Base-by-base conservation (phyloP, 371 early-diverging fungal genomes). In the Mucor indicus region DNA sequence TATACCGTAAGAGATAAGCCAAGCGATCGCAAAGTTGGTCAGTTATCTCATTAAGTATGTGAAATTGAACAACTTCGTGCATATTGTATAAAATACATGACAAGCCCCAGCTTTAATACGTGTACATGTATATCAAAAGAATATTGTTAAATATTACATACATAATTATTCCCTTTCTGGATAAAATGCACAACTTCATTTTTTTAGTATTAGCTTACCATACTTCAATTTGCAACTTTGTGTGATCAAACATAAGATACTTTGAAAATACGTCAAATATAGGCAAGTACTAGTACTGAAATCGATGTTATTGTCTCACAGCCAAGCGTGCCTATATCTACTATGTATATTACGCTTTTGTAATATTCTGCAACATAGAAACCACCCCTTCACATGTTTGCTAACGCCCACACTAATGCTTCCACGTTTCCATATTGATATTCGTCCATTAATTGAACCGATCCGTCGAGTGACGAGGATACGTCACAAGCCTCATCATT, bases 81-180 rank as follows among this genome's bases (percentile, higher is more conserved):
- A 77, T 81, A 33, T 76, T 79, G 32, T 76, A 75, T 17, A 81
- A 41, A 27, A 81, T 72, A 29, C 82, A 75, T 36, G 77, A 79
- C 35, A 81, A 50, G 3, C 77, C 82, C 77, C 78, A 79, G 25
- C 82, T 81, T 59, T 13, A 23, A 49, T 4, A 12, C 9, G 15
- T n/a, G 22, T 43, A n/a, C 6, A 33, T 21, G 4, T 15, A 11
- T 17, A 35, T 27, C 19, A 20, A 11, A 33, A 1, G 39, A 16
- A 9, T 33, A 33, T 33, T 33, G 5, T 33, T 15, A 33, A 11
- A 33, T 13, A 27, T 27, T 27, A n/a, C n/a, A n/a, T n/a, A n/a
- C n/a, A n/a, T n/a, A n/a, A 5, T 5, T 27, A 27, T 27, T 27
- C 29, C 5, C 11, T 7, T 11, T 27, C 11, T 11, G 11, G 11